phyloP scores from a whole-genome alignment of 345 rosid genomes.

The Camelina neglecta region DNA sequence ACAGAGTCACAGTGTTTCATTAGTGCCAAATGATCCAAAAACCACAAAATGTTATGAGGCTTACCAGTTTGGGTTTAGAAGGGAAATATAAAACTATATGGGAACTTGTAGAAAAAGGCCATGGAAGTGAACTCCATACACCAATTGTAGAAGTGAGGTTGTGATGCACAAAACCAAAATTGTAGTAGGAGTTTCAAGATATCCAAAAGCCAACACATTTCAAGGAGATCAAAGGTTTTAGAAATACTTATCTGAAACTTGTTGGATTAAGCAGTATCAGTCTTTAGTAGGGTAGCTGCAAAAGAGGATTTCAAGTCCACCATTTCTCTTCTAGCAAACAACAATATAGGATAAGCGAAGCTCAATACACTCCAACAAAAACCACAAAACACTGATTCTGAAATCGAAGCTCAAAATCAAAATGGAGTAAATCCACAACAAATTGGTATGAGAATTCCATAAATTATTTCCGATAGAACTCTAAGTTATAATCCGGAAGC shows the following conservation, averaged over 20 bases:
- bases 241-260: constrained; percentile 21
- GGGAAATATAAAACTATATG: background rate
- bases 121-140: constrained; percentile 6
- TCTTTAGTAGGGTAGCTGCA: background rate
- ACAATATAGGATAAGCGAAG: background rate
- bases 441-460: background rate
- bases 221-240: background rate
- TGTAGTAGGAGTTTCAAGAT: background rate
- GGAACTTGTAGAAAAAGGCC: constrained; percentile 3
- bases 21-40: background rate
- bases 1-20: background rate
- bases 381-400: constrained; percentile 23
- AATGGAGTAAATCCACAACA: background rate
- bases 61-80: background rate
- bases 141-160: background rate
- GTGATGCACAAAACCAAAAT: constrained; percentile 5
- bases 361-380: constrained; percentile 23
- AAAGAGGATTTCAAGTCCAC: background rate
- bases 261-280: background rate
- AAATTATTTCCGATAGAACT: constrained; percentile 13
- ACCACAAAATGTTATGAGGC: background rate
- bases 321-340: constrained; percentile 8
- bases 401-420: background rate
- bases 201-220: background rate
- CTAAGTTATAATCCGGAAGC: background rate